Conservation (phyloP, 371 early-diverging fungal species). For the Mucor plumbeus region DNA sequence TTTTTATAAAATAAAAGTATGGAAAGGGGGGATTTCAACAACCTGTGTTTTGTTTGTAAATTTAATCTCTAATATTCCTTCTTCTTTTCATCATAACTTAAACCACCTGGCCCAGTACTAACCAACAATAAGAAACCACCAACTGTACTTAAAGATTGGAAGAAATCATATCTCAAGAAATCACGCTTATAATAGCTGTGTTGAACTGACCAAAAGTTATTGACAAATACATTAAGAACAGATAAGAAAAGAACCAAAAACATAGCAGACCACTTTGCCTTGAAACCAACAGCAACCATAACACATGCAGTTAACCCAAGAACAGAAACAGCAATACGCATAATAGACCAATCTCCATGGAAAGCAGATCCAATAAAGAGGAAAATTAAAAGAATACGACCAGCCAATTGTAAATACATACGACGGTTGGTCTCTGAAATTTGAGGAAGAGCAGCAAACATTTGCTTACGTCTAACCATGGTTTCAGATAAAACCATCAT, state of each 20-base stretch:
- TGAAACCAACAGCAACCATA: conserved; percentile 97
- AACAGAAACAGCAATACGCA: conserved; percentile 73
- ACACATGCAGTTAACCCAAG: conserved; percentile 86
- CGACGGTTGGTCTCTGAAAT: conserved; percentile 81
- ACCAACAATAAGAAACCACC: conserved; percentile 93
- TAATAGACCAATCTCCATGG: conserved; percentile 79
- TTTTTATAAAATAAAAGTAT: neutral
- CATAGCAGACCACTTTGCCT: conserved; percentile 94
- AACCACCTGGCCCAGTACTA: conserved; percentile 91
- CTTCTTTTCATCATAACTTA: conserved; percentile 96
- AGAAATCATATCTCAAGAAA: conserved; percentile 97
- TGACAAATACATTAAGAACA: conserved; percentile 88
- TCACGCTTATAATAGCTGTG: conserved; percentile 81
- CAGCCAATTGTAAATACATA: conserved; percentile 89
- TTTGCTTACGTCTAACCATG: conserved; percentile 64
- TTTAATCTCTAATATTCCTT: conserved; percentile 74
- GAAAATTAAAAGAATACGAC: conserved; percentile 90
- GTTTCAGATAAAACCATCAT: conserved; percentile 90
- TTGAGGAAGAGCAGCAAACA: conserved; percentile 90
- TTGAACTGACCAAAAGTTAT: conserved; percentile 96
- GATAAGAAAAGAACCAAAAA: conserved; percentile 88
- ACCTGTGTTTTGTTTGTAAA: neutral
- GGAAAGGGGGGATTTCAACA: neutral
- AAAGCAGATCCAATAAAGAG: conserved; percentile 90
- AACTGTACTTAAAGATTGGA: conserved; percentile 95